These are phyloP conservation scores for Blyttiomyces sp. DNA, from an alignment of 371 early-diverging fungal species.

Conservation along the genomic window DNA sequence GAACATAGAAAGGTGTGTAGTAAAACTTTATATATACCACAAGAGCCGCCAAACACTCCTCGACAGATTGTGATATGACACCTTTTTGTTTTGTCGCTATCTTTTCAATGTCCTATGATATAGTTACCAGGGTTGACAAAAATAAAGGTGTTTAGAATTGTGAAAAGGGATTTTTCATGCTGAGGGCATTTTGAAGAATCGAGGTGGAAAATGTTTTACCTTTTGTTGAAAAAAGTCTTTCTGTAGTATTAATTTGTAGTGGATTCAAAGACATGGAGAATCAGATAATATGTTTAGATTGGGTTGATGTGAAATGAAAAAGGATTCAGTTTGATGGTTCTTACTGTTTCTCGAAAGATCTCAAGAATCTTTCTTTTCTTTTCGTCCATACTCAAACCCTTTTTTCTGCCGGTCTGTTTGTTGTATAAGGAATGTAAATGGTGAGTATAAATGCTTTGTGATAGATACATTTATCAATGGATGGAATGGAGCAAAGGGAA, in stretches of 20 bases:
- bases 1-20: not conserved
- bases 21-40: not conserved
- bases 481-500: no score
- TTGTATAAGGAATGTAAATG: no score
- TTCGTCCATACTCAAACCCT: conserved; percentile 71
- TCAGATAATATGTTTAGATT: no score
- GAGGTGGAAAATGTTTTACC: not conserved
- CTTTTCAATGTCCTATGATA: conserved; percentile 78
- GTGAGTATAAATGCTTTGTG: no score
- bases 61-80: no score
- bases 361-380: conserved; percentile 75
- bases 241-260: no score
- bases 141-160: no score
- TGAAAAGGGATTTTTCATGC: no score
- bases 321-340: not conserved
- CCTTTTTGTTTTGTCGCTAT: conserved; percentile 82
- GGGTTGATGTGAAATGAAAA: not conserved
- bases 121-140: no score
- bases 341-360: conserved; percentile 76
- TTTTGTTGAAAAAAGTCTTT: not conserved
- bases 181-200: not conserved
- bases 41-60: conserved; percentile 35
- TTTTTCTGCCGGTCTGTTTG: no score
- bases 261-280: no score
- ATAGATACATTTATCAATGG: no score